phyloP scores from a whole-genome alignment of 2,329 filamentous ascomycete species.

The Neonectria faginata region DNA sequence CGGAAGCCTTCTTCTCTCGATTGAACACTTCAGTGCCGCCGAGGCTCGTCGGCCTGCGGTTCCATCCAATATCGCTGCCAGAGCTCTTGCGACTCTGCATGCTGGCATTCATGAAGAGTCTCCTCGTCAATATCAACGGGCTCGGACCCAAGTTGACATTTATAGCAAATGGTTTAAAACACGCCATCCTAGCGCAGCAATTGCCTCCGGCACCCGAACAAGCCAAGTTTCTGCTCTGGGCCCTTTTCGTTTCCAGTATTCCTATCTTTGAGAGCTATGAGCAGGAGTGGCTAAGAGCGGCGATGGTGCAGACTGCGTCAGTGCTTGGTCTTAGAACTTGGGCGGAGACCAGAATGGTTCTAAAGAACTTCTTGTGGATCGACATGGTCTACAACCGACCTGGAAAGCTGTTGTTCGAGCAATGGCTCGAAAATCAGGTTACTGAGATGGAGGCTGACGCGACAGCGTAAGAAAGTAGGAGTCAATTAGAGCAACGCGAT shows the following conservation, averaged over 20 bases:
- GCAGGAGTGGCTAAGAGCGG: constrained; percentile 18
- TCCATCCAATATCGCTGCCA: constrained; percentile 23
- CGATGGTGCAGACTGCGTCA: constrained; percentile 11
- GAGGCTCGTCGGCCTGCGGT: constrained; percentile 36
- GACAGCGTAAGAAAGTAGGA: background rate
- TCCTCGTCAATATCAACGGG: constrained; percentile 30
- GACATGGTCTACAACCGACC: constrained; percentile 18
- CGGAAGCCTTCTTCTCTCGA: constrained; percentile 32
- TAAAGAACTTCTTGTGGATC: constrained; percentile 24
- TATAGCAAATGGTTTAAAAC: background rate
- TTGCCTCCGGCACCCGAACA: constrained; percentile 4
- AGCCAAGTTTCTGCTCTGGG: constrained; percentile 24
- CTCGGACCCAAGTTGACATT: constrained; percentile 22
- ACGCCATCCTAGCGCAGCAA: constrained; percentile 18
- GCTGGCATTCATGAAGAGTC: constrained; percentile 41
- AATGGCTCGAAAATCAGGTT: background rate
- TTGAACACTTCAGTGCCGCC: constrained; percentile 39
- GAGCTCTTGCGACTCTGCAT: constrained; percentile 38
- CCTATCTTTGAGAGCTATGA: constrained; percentile 30
- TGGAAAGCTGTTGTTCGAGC: constrained; percentile 10
- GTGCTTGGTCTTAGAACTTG: constrained; percentile 10
- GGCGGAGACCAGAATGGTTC: constrained; percentile 12
- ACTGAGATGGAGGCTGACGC: background rate
- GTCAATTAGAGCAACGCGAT: background rate
- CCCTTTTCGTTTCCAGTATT: constrained; percentile 16